Percentiles rank a stretch among this genome's conserved stretches.
Evolutionary conservation across 495 filamentous ascomycete species (phyloP).

Genomic region (Hypoxylon lienhwacheense): DNA sequence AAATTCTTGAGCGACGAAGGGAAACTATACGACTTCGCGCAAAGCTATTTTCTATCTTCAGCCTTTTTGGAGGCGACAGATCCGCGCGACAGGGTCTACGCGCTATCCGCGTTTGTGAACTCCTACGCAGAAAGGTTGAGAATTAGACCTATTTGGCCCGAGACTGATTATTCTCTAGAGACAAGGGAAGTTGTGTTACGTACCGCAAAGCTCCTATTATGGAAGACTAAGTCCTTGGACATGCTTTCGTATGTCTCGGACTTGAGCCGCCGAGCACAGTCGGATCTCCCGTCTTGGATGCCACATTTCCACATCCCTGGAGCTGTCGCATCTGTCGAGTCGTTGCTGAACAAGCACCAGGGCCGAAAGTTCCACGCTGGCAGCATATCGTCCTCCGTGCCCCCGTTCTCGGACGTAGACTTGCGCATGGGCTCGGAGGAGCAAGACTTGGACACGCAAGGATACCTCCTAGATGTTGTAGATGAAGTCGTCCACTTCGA

Average conservation of each 20-base stretch:
- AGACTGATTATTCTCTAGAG: slow-evolving; percentile 24
- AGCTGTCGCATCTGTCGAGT: slow-evolving; percentile 18
- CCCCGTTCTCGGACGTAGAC: slow-evolving; percentile 6
- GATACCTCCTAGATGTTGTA: slow-evolving; percentile 10
- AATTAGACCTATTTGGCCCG: slow-evolving; percentile 13
- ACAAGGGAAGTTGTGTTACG: slow-evolving; percentile 13
- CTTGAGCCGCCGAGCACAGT: slow-evolving; percentile 7
- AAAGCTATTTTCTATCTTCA: slow-evolving; percentile 21
- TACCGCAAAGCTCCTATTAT: slow-evolving; percentile 15
- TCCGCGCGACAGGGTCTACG: slow-evolving; percentile 27
- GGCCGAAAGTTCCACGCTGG: slow-evolving; percentile 18
- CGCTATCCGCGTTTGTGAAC: slow-evolving; percentile 22
- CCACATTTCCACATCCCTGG: slow-evolving; percentile 23
- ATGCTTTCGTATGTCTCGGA: slow-evolving; percentile 21
- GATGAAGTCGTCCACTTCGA: slow-evolving; percentile 18
- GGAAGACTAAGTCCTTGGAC: slow-evolving; percentile 18
- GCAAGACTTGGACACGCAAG: slow-evolving; percentile 3
- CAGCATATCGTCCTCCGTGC: slow-evolving; percentile 3
- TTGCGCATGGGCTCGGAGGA: slow-evolving; percentile 6
- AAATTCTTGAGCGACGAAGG: slow-evolving; percentile 10
- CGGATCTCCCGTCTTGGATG: slow-evolving; percentile 25
- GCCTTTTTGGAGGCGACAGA: slow-evolving; percentile 24
- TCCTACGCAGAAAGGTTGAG: slow-evolving; percentile 2
- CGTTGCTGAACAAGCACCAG: slow-evolving; percentile 18
- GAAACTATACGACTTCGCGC: slow-evolving; percentile 18